Conservation (phyloP, 495 filamentous ascomycete genomes). For the Podospora bellae-mahoneyi region DNA sequence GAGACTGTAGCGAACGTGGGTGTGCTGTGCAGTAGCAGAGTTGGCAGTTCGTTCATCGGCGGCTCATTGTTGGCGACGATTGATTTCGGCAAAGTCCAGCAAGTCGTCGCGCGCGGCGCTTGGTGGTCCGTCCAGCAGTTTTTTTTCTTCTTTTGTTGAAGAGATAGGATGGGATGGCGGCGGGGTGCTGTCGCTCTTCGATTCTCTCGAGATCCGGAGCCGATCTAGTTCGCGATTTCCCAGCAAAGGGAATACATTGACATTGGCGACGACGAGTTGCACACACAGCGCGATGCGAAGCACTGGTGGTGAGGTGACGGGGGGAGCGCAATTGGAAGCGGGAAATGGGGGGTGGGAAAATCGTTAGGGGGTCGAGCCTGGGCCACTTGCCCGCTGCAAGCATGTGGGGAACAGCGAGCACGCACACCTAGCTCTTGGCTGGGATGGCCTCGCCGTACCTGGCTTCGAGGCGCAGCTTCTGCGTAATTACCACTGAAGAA, state of each 20-base stretch:
- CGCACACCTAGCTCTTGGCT: not conserved
- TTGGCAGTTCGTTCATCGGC: not conserved
- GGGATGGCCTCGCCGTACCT: not conserved
- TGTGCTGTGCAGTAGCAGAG: slow-evolving; percentile 6
- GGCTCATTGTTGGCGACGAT: slow-evolving; percentile 4
- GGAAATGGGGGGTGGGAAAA: slow-evolving; percentile 12
- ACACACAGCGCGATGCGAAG: slow-evolving; percentile 23
- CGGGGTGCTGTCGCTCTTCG: not conserved
- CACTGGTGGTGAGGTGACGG: slow-evolving; percentile 16
- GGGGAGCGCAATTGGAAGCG: slow-evolving; percentile 5
- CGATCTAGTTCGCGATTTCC: slow-evolving; percentile 12
- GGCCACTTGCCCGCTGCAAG: not conserved
- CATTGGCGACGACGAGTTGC: slow-evolving; percentile 7
- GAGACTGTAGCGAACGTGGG: slow-evolving; percentile 17
- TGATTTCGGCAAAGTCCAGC: not conserved
- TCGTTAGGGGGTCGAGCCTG: slow-evolving; percentile 4
- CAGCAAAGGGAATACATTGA: slow-evolving; percentile 7
- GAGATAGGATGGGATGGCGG: slow-evolving; percentile 6
- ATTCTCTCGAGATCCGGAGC: not conserved
- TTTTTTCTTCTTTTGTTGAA: not conserved
- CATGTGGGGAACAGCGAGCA: not conserved
- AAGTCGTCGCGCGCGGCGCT: not conserved
- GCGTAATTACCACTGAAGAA: not conserved
- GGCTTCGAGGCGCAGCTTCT: not conserved
- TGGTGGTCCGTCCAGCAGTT: slow-evolving; percentile 1